Percentiles rank a stretch among this genome's conserved stretches.
phyloP scores from a whole-genome alignment of 768 basidiomycete genomes.

The Chiua virens region DNA sequence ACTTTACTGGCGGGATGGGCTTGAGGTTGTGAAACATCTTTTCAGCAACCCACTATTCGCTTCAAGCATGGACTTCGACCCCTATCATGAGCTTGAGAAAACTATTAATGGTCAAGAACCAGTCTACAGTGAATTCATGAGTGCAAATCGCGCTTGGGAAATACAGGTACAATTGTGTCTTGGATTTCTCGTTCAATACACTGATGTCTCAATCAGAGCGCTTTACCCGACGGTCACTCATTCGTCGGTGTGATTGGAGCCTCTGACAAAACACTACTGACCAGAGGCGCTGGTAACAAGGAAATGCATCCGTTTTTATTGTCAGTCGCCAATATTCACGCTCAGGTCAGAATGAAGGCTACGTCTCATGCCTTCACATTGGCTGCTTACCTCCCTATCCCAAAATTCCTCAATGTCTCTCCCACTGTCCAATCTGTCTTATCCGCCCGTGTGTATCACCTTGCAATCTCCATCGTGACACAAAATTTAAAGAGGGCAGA shows the following conservation, averaged over 20 bases:
- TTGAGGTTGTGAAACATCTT: constrained; percentile 28
- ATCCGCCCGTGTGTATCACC: constrained; percentile 27
- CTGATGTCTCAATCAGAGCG: background rate
- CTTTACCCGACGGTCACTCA: constrained; percentile 19
- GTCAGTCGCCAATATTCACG: constrained; percentile 33
- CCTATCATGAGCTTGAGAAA: constrained; percentile 8
- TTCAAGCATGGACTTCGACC: background rate
- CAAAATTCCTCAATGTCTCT: constrained; percentile 24
- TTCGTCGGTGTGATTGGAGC: constrained; percentile 31
- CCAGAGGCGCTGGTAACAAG: constrained; percentile 28
- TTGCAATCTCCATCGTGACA: constrained; percentile 30
- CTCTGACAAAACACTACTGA: constrained; percentile 36
- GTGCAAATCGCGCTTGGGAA: constrained; percentile 22
- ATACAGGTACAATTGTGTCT: constrained; percentile 24
- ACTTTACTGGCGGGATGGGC: constrained; percentile 19
- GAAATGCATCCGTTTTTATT: constrained; percentile 33
- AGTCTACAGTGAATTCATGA: constrained; percentile 23
- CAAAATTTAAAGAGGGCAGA: constrained; percentile 31
- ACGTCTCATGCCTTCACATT: constrained; percentile 31
- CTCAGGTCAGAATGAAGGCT: constrained; percentile 31
- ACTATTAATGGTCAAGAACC: background rate
- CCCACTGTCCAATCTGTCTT: constrained; percentile 27
- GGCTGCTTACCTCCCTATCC: constrained; percentile 32
- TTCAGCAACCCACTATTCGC: constrained; percentile 23
- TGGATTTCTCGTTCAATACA: background rate